phyloP scores from a whole-genome alignment of 495 filamentous ascomycete genomes.

The Schizothecium vesticola region DNA sequence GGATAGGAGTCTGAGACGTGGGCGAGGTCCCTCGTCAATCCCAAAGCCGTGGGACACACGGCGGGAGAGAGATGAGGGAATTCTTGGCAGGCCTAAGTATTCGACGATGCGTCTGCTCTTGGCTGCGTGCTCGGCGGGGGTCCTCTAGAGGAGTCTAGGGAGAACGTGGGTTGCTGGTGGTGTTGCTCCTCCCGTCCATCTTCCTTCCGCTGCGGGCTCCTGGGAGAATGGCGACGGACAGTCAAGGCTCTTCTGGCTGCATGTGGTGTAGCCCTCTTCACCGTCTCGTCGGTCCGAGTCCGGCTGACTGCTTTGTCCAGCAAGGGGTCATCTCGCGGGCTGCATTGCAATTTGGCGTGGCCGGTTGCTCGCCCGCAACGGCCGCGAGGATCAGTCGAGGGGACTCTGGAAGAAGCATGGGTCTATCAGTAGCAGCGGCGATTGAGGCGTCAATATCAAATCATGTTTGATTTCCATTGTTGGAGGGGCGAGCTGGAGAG shows the following conservation, averaged over 20 bases:
- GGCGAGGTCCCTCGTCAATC: neutral
- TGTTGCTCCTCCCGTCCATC: neutral
- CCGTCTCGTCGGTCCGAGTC: neutral
- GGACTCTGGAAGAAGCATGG: neutral
- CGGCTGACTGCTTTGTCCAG: neutral
- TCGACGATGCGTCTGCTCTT: neutral
- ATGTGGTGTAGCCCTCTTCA: neutral
- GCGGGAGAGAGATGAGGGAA: neutral
- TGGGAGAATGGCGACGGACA: neutral
- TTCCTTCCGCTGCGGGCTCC: too few species aligned
- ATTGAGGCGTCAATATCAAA: neutral
- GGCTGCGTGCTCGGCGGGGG: neutral
- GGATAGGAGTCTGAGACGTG: too few species aligned
- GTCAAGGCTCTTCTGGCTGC: neutral
- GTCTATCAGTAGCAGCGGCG: neutral
- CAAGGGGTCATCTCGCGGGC: neutral
- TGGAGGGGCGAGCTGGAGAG: neutral
- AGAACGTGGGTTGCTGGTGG: neutral
- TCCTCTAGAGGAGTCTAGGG: neutral
- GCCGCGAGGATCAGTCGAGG: neutral
- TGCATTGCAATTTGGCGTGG: neutral
- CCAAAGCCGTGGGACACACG: neutral
- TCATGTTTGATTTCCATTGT: neutral
- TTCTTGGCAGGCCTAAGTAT: neutral
- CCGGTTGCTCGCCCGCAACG: neutral